Evolutionary conservation across 495 filamentous ascomycete genomes (phyloP).

Genomic region (Xanthoparmelia taractica): DNA sequence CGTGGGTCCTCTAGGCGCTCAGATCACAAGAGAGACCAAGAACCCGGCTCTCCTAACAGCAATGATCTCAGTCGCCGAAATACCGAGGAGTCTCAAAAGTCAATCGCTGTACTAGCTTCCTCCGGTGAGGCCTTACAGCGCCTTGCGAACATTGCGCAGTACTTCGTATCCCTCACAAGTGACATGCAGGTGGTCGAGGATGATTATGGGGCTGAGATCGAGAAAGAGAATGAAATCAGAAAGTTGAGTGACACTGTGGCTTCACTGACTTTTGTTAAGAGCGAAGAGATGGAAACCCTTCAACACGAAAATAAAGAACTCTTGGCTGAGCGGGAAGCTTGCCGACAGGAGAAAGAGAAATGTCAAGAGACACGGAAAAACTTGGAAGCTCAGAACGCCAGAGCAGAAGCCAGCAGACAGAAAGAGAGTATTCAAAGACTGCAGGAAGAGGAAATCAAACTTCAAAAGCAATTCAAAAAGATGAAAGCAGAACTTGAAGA

Average conservation of each 20-base stretch:
- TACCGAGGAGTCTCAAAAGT: slow-evolving; percentile 12
- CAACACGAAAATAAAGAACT: slow-evolving; percentile 9
- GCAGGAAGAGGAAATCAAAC: slow-evolving; percentile 19
- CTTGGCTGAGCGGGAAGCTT: slow-evolving; percentile 10
- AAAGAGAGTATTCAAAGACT: slow-evolving; percentile 14
- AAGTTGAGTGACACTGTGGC: neutral
- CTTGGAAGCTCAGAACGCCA: slow-evolving; percentile 10
- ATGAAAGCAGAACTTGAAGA: slow-evolving; percentile 21
- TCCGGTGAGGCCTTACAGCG: slow-evolving; percentile 18
- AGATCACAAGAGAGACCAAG: slow-evolving; percentile 20
- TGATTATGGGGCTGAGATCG: slow-evolving; percentile 14
- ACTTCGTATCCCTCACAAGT: slow-evolving; percentile 10
- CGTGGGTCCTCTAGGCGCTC: slow-evolving; percentile 17
- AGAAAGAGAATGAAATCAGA: slow-evolving; percentile 12
- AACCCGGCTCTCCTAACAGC: slow-evolving; percentile 16
- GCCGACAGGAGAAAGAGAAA: slow-evolving; percentile 3
- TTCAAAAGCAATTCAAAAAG: slow-evolving; percentile 13
- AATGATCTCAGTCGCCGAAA: slow-evolving; percentile 9
- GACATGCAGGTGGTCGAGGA: slow-evolving; percentile 13
- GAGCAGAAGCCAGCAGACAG: slow-evolving; percentile 12
- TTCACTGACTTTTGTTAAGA: slow-evolving; percentile 10
- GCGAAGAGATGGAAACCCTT: slow-evolving; percentile 11
- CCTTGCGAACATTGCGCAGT: slow-evolving; percentile 17
- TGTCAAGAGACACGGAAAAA: slow-evolving; percentile 9
- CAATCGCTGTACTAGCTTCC: slow-evolving; percentile 18